Evolutionary conservation across 768 basidiomycete genomes (phyloP).

Genomic region (Podaxis mareebaensis): DNA sequence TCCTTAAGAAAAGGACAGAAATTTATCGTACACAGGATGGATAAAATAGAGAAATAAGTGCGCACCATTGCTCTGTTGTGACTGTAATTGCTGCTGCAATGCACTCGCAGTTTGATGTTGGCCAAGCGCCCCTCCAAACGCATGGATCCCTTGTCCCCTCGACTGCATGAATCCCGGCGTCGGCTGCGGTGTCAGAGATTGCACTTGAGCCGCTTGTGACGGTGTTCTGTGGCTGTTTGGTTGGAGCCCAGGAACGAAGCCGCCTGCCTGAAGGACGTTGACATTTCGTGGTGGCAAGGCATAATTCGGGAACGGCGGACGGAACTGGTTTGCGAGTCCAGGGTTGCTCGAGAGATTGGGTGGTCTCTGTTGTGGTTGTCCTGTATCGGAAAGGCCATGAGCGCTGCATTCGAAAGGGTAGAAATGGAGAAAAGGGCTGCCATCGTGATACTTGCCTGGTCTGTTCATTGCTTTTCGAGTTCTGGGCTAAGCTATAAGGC

Average conservation of each 20-base stretch:
- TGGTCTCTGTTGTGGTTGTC: constrained; percentile 81
- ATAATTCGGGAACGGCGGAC: constrained; percentile 54
- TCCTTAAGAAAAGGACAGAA: background rate
- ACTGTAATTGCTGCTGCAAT: constrained; percentile 48
- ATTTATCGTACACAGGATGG: background rate
- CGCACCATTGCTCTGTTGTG: constrained; percentile 55
- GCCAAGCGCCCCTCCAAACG: constrained; percentile 60
- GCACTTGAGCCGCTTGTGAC: constrained; percentile 53
- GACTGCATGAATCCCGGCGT: constrained; percentile 65
- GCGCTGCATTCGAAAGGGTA: constrained; percentile 13
- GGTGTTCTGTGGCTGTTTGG: constrained; percentile 62
- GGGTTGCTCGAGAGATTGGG: constrained; percentile 72
- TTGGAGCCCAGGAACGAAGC: constrained; percentile 59
- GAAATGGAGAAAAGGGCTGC: constrained; percentile 14
- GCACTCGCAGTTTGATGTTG: constrained; percentile 48
- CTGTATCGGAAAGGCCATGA: constrained; percentile 40
- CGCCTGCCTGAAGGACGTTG: constrained; percentile 45
- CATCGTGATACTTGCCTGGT: constrained; percentile 45
- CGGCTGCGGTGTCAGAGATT: constrained; percentile 55
- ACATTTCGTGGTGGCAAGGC: constrained; percentile 63
- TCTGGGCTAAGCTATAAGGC: background rate
- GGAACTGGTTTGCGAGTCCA: constrained; percentile 62
- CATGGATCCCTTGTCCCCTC: constrained; percentile 62
- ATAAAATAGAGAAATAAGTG: constrained; percentile 14
- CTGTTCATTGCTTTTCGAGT: constrained; percentile 56